Evolutionary conservation across 1,139 yeast genomes (phyloP), one percentile per base, ranked within the genome.

Genomic region (Magnusiomyces suaveolens): DNA sequence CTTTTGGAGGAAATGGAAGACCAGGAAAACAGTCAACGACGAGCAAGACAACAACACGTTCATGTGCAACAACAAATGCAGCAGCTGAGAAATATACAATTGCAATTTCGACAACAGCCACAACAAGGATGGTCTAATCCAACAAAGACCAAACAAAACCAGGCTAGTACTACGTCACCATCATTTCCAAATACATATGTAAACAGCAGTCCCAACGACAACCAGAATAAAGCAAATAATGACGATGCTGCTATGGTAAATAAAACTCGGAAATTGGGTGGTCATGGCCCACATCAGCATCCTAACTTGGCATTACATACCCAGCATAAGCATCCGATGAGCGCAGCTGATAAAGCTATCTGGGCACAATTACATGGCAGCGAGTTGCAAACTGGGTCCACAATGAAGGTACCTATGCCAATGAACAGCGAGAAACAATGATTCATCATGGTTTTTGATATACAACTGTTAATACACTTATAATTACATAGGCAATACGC

Each of bases 1-100:
- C 54, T 65, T 57, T 61, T 65, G 66, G 68, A 65, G 52, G 66
- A 64, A 23, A 53, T 48, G 29, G 56, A 53, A 18, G 51, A 50
- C 16, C 23, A 41, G 3, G 44, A 41, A 4, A 41, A 21, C 48
- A 14, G 43, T 36, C 24, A 25, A 14, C 33, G 21, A 33, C 18
- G 29, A 21, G 26, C 18, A 29, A 1, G 29, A 26, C 36, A 43
- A 25, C 44, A 21, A 23, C 51, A 36, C 4, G 32, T 10, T 39
- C 51, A 24, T 24, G 16, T 18, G 14, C 48, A 23, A 4, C 48
- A 46, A 18, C 33, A 46, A 14, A 26, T 29, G 21, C 48, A 46
- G n/a, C 48, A 46, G 23, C 6, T n/a, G 23, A 33, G 24, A 18
- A 46, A 46, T 16, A 36, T 36, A 18, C 41, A 36, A n/a, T 36